Evolutionary conservation across 768 basidiomycete species (phyloP).

Genomic region (Suillus tomentosus): DNA sequence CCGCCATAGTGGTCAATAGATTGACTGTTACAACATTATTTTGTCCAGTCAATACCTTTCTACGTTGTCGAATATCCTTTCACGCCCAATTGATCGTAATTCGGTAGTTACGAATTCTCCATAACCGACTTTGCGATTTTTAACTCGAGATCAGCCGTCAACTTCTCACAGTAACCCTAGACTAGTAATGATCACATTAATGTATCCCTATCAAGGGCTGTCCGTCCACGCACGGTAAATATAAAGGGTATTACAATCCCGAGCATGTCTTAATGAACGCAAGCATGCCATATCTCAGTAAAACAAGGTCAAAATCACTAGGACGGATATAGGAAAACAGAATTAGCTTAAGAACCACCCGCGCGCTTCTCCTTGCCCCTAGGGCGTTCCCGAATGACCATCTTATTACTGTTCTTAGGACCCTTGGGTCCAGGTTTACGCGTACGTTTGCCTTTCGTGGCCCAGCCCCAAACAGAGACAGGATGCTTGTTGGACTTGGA

Average conservation of each 20-base stretch:
- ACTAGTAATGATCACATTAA: not conserved
- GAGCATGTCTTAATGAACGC: slow-evolving; percentile 3
- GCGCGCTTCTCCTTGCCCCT: slow-evolving; percentile 59
- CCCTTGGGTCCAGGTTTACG: slow-evolving; percentile 91
- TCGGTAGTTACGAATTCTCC: not conserved
- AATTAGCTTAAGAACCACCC: slow-evolving; percentile 18
- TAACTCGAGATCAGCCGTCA: not conserved
- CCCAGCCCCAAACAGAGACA: slow-evolving; percentile 90
- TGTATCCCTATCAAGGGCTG: not conserved
- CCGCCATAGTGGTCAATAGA: not conserved
- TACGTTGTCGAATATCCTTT: not conserved
- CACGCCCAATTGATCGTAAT: not conserved
- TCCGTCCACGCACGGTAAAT: not conserved
- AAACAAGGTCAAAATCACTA: not conserved
- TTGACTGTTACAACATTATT: not conserved
- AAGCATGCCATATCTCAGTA: not conserved
- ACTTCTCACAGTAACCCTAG: slow-evolving; percentile 1
- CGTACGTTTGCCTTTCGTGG: slow-evolving; percentile 90
- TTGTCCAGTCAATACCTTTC: not conserved
- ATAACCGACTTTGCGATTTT: not conserved
- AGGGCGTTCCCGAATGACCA: slow-evolving; percentile 85
- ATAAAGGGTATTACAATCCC: not conserved
- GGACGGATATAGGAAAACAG: slow-evolving; percentile 1
- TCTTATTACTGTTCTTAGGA: slow-evolving; percentile 86
- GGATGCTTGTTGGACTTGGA: slow-evolving; percentile 96